Evolutionary conservation across 306 rosid genomes (phyloP).

Genomic region (Arachis hypogaea): DNA sequence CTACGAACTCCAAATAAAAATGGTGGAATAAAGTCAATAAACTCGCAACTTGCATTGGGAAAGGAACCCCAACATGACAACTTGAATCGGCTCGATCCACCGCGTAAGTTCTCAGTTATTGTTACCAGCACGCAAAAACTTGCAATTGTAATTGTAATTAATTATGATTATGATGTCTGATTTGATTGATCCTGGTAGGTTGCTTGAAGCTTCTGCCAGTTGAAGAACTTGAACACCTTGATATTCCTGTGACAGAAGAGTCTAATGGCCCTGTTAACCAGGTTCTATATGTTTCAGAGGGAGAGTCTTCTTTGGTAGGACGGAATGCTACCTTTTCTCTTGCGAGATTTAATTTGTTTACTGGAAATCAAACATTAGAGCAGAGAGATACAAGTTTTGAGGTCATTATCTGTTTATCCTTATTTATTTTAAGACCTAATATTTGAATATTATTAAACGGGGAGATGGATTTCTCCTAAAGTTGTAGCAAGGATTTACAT

Average conservation of each 20-base stretch:
- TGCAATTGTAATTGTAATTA: too few relatives aligned
- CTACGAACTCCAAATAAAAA: constrained; percentile 11
- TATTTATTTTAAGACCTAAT: background rate
- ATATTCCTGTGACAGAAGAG: constrained; percentile 53
- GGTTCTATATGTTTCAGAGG: constrained; percentile 58
- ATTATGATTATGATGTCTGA: background rate
- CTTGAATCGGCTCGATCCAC: constrained; percentile 80
- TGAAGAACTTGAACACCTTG: constrained; percentile 81
- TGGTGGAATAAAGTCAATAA: background rate
- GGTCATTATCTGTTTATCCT: constrained; percentile 57
- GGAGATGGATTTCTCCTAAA: too few relatives aligned
- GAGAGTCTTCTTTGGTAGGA: constrained; percentile 44
- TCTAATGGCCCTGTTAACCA: constrained; percentile 49
- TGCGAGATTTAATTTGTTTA: constrained; percentile 73
- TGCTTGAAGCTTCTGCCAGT: constrained; percentile 80
- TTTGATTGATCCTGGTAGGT: constrained; percentile 53
- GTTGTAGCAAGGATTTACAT: too few relatives aligned
- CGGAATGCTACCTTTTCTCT: constrained; percentile 47
- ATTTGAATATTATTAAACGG: background rate
- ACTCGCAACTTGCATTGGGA: constrained; percentile 34
- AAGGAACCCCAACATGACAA: constrained; percentile 52
- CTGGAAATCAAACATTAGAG: constrained; percentile 85
- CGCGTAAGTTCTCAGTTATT: constrained; percentile 52
- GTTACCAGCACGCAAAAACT: too few relatives aligned
- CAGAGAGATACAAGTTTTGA: constrained; percentile 72